Evolutionary conservation across 31 red algal species (phyloP).

Genomic region (Asparagopsis taxiformis): DNA sequence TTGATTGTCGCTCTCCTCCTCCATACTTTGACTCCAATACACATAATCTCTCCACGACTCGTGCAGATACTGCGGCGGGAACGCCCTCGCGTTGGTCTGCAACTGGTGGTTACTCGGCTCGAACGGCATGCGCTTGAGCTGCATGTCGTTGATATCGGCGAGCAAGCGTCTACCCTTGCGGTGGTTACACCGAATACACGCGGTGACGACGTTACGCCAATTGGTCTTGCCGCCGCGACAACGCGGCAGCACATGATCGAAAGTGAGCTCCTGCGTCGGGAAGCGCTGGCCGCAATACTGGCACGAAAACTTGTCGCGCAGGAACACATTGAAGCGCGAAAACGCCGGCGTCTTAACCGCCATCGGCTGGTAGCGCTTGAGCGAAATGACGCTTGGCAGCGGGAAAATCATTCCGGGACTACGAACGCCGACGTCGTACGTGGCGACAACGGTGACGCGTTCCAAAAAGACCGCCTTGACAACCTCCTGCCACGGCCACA

Average conservation of each 20-base stretch:
- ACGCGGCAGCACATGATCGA: conserved; percentile 91
- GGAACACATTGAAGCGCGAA: conserved; percentile 89
- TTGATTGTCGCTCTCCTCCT: conserved; percentile 41
- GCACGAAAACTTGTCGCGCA: conserved; percentile 87
- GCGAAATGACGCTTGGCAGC: conserved; percentile 80
- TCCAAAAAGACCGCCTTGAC: conserved; percentile 91
- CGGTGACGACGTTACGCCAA: conserved; percentile 92
- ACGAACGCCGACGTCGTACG: conserved; percentile 76
- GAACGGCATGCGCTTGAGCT: conserved; percentile 27
- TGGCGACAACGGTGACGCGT: conserved; percentile 81
- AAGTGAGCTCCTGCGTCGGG: conserved; percentile 71
- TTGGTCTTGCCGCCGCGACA: conserved; percentile 78
- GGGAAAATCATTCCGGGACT: conserved; percentile 64
- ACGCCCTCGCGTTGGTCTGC: conserved; percentile 63
- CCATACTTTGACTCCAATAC: conserved; percentile 79
- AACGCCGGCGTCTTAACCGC: conserved; percentile 60
- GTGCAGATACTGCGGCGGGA: conserved; percentile 84
- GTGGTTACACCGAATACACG: conserved; percentile 84
- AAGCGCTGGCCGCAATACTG: conserved; percentile 88
- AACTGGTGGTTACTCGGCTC: conserved; percentile 70
- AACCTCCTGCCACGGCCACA: conserved; percentile 97
- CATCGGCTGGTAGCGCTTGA: conserved; percentile 79
- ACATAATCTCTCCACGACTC: conserved; percentile 90
- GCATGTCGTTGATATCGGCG: conserved; percentile 59
- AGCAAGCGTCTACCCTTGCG: conserved; percentile 82